Base-by-base conservation (phyloP, 148 eudicot genomes). In the Heliamphora exappendiculata region DNA sequence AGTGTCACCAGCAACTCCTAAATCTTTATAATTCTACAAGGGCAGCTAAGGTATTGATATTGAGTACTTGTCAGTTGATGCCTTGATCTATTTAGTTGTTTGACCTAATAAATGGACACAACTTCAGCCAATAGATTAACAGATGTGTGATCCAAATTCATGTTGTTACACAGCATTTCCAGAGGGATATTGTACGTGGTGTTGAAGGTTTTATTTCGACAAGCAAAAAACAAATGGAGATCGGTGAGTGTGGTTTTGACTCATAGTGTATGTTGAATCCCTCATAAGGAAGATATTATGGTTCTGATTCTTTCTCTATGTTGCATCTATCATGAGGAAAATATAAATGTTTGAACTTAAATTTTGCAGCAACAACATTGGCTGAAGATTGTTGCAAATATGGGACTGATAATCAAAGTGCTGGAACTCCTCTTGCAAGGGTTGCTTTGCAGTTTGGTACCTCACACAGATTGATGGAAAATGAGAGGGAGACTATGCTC, bases 301-400 rank as follows among this genome's bases (percentile, higher is more conserved):
- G n/a, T n/a, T n/a, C n/a, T n/a, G n/a, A 24, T 75, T 31, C 2
- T 75, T 69, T 69, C 7, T 66, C 57, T 44, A 17, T 63, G 37
- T 58, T 39, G 60, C 19, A 74, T 64, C 3, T 2, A 6, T 75
- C 33, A 20, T 34, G 4, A 45, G 19, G 39, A n/a, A 51, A 51
- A 78, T 77, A 71, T 75, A 67, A 60, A 42, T 7, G 20, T 66
- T 79, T 71, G 54, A 14, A 57, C 44, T 69, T 77, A 42, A 16
- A 70, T 75, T 50, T 72, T 83, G 74, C 82, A 93, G 98, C 78
- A 55, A 91, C 83, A 75, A 93, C 78, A 79, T 75, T 91, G 82
- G 96, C 91, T 68, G 91, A 87, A 82, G 92, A 89, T 82, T 91
- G 93, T 81, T 80, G 86, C 88, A 87, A 83, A 73, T 91, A 88